Base-by-base conservation (phyloP, 2,329 filamentous ascomycete genomes). In the Cadophora malorum region DNA sequence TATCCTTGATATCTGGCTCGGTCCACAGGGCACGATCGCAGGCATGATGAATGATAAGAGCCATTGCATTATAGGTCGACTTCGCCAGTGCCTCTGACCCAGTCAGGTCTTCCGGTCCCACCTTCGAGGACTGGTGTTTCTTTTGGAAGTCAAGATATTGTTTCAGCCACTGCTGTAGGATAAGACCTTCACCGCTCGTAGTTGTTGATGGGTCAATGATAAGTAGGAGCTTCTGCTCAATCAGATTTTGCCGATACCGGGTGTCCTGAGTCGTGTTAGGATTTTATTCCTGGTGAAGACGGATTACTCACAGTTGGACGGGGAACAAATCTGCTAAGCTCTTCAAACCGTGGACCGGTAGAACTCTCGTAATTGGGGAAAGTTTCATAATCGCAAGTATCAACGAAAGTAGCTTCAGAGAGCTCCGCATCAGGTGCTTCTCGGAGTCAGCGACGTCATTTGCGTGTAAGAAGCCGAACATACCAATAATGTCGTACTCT, bases 321-420 rank as follows among this genome's bases (percentile, higher is more conserved):
- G 16, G 75, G 76, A 14, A 70, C 64, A 59, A 73, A 72, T 55
- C 73, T 69, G 50, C 69, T 71, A 25, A 75, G 66, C 35, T 72
- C 70, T 56, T 76, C 74, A 55, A 78, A 76, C 4, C 47, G 47
- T 25, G 63, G 60, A 7, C 71, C 66, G 7, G 58, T 33, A 19
- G 68, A 74, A 25, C 64, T 69, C 58, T 78, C 77, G 61, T 74
- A 78, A 55, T 76, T 74, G n/a, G 77, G 76, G 38, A 76, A 78
- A 10, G 72, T 70, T 8, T 71, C 71, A 55, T 76, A 76, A 61
- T 78, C 77, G 47, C 74, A 71, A 14, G 72, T 77, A 52, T 78
- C 73, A 4, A 68, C 67, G 10, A 75, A 73, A 3, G 31, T 41
- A 25, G 31, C 47, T 47, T 68, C 63, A n/a, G 59, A 23, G 14